phyloP scores from a whole-genome alignment of 768 basidiomycete species.

The Suillus alpinus region DNA sequence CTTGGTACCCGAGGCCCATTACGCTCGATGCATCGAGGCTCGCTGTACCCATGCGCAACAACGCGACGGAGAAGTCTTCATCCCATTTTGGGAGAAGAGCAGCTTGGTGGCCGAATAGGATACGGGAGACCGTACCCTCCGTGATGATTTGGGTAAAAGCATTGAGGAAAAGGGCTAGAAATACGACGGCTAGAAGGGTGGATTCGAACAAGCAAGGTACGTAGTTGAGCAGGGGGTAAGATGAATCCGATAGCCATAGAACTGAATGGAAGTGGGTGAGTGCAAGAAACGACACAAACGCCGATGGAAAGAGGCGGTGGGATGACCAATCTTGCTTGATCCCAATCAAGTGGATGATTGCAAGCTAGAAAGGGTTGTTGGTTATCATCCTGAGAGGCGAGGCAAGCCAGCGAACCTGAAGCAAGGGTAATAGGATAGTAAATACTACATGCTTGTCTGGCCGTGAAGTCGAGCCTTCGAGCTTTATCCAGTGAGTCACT shows the following conservation, averaged over 20 bases:
- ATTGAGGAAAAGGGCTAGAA: conserved; percentile 60
- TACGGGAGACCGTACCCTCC: conserved; percentile 54
- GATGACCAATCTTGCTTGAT: conserved; percentile 58
- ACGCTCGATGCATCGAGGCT: conserved; percentile 74
- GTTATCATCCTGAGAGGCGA: not conserved
- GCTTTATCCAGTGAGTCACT: conserved; percentile 46
- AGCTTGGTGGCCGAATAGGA: conserved; percentile 51
- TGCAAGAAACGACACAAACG: conserved; percentile 54
- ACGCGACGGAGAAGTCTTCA: conserved; percentile 70
- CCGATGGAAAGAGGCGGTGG: conserved; percentile 72
- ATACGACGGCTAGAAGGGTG: conserved; percentile 51
- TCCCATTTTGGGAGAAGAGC: conserved; percentile 52
- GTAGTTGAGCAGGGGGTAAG: conserved; percentile 72
- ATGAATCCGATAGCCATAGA: conserved; percentile 42
- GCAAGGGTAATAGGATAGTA: conserved; percentile 67
- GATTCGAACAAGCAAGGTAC: conserved; percentile 74
- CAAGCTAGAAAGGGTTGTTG: conserved; percentile 39
- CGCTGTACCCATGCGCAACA: conserved; percentile 71
- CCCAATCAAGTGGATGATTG: conserved; percentile 64
- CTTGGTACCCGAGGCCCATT: conserved; percentile 72
- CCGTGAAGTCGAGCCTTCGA: conserved; percentile 48
- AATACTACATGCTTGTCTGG: conserved; percentile 75
- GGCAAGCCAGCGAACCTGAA: conserved; percentile 49
- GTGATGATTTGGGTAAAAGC: conserved; percentile 63
- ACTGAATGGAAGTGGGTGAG: conserved; percentile 69